A percentile compares a stretch with the other conserved stretches of the same genome.
Evolutionary conservation across 148 eudicot genomes (phyloP).

Genomic region (Chenopodium album): DNA sequence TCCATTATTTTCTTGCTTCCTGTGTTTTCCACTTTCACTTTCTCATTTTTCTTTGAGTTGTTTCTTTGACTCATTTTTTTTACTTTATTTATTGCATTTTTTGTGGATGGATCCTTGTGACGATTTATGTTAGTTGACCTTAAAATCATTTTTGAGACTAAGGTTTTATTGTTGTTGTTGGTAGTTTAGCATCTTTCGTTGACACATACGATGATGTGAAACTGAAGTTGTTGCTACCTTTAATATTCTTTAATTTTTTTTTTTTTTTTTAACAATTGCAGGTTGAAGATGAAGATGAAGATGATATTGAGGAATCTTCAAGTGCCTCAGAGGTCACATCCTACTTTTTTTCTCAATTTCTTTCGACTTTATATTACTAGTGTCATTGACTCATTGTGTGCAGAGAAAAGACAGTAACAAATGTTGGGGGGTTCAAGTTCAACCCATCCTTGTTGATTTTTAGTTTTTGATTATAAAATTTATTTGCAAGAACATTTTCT

Average conservation of each 20-base stretch:
- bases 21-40: too few relatives aligned
- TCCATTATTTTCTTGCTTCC: too few relatives aligned
- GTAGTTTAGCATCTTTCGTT: not conserved
- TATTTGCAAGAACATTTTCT: not conserved
- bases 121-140: too few relatives aligned
- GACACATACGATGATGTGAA: not conserved
- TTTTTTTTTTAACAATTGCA: slow-evolving; percentile 11
- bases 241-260: not conserved
- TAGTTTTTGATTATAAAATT: not conserved
- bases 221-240: not conserved
- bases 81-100: too few relatives aligned
- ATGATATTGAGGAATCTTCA: slow-evolving; percentile 71
- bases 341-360: not conserved
- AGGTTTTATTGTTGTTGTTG: not conserved
- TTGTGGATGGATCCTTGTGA: too few relatives aligned
- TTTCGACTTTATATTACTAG: not conserved
- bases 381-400: not conserved
- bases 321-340: slow-evolving; percentile 52
- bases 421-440: not conserved
- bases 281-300: slow-evolving; percentile 66
- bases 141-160: too few relatives aligned
- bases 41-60: too few relatives aligned
- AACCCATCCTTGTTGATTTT: not conserved
- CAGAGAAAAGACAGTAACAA: not conserved
- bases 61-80: too few relatives aligned